These are phyloP conservation scores for Phragmites australis DNA, from an alignment of 176 grass and related monocot species.

Conservation along the genomic window DNA sequence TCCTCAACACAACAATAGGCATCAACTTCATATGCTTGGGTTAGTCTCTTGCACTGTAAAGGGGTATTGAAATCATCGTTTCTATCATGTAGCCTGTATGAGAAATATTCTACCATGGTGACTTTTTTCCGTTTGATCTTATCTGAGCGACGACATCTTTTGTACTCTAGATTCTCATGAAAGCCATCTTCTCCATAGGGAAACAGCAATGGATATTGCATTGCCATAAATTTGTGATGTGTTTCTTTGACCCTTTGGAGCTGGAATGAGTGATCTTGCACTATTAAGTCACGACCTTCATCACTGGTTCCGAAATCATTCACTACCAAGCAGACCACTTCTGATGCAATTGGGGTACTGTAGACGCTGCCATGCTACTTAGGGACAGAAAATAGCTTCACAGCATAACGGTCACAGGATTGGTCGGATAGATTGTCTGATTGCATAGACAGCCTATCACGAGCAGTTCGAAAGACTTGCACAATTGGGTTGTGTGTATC, in stretches of 20 bases:
- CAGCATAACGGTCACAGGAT: not conserved
- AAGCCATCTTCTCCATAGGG: not conserved
- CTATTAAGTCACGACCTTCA: not conserved
- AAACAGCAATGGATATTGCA: not conserved
- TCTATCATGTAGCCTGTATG: not conserved
- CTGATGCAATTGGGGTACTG: not conserved
- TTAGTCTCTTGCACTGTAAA: not conserved
- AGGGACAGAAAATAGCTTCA: not conserved
- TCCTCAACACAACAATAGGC: not conserved
- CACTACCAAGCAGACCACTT: not conserved
- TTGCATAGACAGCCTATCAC: too few relatives aligned
- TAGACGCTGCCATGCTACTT: not conserved
- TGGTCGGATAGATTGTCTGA: not conserved
- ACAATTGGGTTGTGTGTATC: not conserved
- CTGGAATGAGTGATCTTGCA: not conserved
- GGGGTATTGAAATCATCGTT: not conserved
- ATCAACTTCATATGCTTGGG: not conserved
- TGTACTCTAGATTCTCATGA: not conserved
- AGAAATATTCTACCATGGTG: not conserved
- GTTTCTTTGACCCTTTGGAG: not conserved
- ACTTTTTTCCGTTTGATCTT: not conserved
- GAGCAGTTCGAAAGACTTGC: not conserved
- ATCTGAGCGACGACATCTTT: fast-evolving
- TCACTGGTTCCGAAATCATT: not conserved
- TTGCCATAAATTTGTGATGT: too few relatives aligned